phyloP scores from a whole-genome alignment of 768 basidiomycete species.

The Suillus tomentosus region DNA sequence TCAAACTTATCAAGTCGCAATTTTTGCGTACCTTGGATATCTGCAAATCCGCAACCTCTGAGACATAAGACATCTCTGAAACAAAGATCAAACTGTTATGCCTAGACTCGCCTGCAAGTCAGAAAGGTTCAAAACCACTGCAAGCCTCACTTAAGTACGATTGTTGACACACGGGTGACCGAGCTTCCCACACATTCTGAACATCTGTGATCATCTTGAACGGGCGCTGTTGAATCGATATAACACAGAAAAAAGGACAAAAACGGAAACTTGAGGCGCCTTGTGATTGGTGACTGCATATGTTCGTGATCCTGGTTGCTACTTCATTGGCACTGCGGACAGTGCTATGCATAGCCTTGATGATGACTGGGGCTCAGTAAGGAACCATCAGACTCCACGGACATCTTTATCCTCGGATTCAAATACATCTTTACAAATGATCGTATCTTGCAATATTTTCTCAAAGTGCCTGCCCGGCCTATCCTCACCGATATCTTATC shows the following conservation, averaged over 20 bases:
- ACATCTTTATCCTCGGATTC: background rate
- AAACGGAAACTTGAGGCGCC: background rate
- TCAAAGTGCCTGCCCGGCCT: background rate
- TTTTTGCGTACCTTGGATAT: conserved; percentile 16
- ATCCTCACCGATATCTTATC: background rate
- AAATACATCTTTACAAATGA: background rate
- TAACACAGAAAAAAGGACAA: background rate
- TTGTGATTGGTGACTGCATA: background rate
- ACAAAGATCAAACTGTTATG: background rate
- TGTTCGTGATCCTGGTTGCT: background rate
- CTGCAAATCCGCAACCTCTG: conserved; percentile 18
- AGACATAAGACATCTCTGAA: background rate
- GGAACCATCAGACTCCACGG: background rate
- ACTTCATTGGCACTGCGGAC: background rate
- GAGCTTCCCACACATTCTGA: background rate
- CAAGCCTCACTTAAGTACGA: background rate
- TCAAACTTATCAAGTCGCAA: background rate
- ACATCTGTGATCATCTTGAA: background rate
- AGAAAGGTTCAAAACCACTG: background rate
- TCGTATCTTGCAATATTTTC: background rate
- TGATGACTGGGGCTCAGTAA: background rate
- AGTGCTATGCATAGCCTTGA: background rate
- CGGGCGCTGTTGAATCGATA: background rate
- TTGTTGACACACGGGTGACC: background rate
- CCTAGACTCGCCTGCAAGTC: background rate